A percentile compares a stretch with the other conserved stretches of the same genome.
phyloP scores from a whole-genome alignment of 2,329 filamentous ascomycete genomes.

The Talaromyces sp. region DNA sequence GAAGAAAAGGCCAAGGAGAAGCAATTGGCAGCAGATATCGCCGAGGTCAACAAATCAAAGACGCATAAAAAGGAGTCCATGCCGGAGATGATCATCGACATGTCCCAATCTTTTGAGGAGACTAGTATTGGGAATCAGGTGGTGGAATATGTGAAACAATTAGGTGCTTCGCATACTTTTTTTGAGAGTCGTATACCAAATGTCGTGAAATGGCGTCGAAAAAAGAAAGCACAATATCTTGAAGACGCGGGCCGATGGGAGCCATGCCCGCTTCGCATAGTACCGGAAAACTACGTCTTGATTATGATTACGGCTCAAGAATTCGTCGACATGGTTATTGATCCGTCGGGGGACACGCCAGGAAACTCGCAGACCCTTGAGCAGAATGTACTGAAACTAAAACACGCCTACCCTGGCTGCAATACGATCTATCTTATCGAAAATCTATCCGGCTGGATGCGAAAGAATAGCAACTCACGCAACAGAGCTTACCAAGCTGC shows the following conservation, averaged over 20 bases:
- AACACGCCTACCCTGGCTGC: slow-evolving; percentile 48
- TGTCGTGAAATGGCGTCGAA: slow-evolving; percentile 65
- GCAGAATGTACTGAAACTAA: slow-evolving; percentile 55
- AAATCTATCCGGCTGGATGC: slow-evolving; percentile 61
- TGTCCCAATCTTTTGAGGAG: slow-evolving; percentile 55
- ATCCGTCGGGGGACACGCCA: slow-evolving; percentile 18
- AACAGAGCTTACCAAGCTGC: slow-evolving; percentile 65
- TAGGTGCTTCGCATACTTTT: slow-evolving; percentile 39
- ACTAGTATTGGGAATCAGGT: slow-evolving; percentile 42
- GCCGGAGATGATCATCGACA: slow-evolving; percentile 72
- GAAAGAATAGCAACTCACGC: slow-evolving; percentile 62
- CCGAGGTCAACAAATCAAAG: slow-evolving; percentile 68
- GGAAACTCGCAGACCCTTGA: slow-evolving; percentile 51
- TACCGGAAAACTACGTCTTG: slow-evolving; percentile 58
- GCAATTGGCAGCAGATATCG: slow-evolving; percentile 60
- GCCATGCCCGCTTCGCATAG: slow-evolving; percentile 48
- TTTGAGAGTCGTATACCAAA: slow-evolving; percentile 39
- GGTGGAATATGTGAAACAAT: slow-evolving; percentile 37
- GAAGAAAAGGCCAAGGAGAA: slow-evolving; percentile 61
- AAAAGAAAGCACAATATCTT: slow-evolving; percentile 60
- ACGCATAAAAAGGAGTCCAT: slow-evolving; percentile 70
- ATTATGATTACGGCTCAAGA: slow-evolving; percentile 60
- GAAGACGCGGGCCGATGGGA: slow-evolving; percentile 61
- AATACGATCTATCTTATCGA: slow-evolving; percentile 68
- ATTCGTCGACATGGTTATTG: slow-evolving; percentile 58